These are phyloP conservation scores for Populus hybrid DNA, from an alignment of 441 rosid genomes.

Conservation along the genomic window DNA sequence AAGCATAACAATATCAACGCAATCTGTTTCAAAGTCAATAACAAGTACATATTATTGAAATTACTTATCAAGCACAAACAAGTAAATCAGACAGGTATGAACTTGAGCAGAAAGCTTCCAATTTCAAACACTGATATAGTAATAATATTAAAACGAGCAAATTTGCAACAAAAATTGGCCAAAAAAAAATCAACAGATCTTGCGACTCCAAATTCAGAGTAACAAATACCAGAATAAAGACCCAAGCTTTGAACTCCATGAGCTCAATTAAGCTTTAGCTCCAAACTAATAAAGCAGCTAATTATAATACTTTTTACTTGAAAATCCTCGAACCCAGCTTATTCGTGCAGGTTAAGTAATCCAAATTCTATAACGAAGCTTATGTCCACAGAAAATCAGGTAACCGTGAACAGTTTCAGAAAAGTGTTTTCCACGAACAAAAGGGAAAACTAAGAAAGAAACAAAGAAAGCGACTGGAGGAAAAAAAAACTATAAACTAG, in stretches of 20 bases:
- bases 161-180: background rate
- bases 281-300: constrained; percentile 9
- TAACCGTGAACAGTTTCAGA: constrained; percentile 4
- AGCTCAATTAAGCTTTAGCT: constrained; percentile 20
- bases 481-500: background rate
- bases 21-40: constrained; percentile 43
- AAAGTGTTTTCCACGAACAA: background rate
- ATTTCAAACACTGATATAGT: background rate
- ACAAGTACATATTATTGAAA: background rate
- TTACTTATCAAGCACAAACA: background rate
- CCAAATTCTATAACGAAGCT: background rate
- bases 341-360: background rate
- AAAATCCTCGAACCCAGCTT: constrained; percentile 8
- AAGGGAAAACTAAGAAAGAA: background rate
- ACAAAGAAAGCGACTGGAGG: background rate
- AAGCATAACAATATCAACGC: constrained; percentile 49
- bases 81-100: background rate
- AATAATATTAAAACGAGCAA: background rate
- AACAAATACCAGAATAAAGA: constrained; percentile 19
- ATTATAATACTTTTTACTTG: background rate
- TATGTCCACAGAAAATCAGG: background rate
- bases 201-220: constrained; percentile 5
- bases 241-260: constrained; percentile 10
- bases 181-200: constrained; percentile 22
- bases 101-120: constrained; percentile 8